Evolutionary conservation across 176 grass and related monocot species (phyloP), one percentile per base, ranked within the genome.

Genomic region (Aegilops tauschii): DNA sequence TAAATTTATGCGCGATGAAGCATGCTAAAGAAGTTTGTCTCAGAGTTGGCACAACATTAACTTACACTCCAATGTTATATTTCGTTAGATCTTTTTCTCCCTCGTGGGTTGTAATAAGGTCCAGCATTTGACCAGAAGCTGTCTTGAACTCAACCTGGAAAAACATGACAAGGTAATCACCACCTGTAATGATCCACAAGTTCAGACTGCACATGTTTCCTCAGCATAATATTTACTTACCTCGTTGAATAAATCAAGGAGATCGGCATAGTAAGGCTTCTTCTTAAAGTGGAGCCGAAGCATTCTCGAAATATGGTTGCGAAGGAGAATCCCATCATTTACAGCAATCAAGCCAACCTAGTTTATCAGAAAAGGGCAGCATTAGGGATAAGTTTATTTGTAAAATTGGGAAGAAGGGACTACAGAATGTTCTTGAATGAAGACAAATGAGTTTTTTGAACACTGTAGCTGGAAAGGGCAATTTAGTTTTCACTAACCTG

Each of bases 181-280:
- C 9, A 85, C 25, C 44, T 42, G 31, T 62, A 86, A 16, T 83
- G 56, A 28, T 83, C 68, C 82, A 47, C 37, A 34, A 56, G 17
- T 64, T 79, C n/a, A 32, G 61, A 23, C 27, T 18, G 27, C 69
- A 85, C 35, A 14, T 78, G 31, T 35, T 56, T 64, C 36, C 23
- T 45, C 3, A 36, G 23, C 29, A 84, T 31, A 81, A 56, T 16
- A 66, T 69, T 80, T 75, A 62, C 20, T 76, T 90, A 96, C 97
- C 92, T 99, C 97, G 81, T 94, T 95, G 65, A 95, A 96, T 80
- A 99, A 89, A 83, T 99, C 97, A 73, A 96, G 92, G 73, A 99
- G 92, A 90, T 96, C 97, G 13, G 89, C 94, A 74, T 99, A 99
- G 36, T 99, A 99, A 90, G 89, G 90, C 61, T 94, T 96, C 39